These are phyloP conservation scores for Solidago caesia DNA, from an alignment of 129 eudicot species.

Conservation along the genomic window DNA sequence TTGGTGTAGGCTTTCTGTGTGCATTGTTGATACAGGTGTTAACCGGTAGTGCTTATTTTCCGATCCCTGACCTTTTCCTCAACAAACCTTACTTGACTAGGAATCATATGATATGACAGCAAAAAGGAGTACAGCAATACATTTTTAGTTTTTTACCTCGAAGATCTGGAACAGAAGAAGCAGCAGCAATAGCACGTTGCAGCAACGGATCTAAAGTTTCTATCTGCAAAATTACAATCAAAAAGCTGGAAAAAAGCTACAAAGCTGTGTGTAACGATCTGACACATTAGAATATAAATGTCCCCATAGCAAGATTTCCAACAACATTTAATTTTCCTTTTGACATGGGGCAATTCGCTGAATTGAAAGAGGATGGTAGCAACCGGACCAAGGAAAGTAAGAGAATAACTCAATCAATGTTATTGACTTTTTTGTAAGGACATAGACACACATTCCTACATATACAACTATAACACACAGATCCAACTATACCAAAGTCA, in stretches of 20 bases:
- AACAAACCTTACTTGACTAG: neutral
- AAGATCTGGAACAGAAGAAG: slow-evolving; percentile 77
- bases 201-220: slow-evolving; percentile 85
- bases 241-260: slow-evolving; percentile 5
- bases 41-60: neutral
- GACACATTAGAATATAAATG: slow-evolving; percentile 18
- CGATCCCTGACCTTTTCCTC: neutral
- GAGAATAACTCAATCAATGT: neutral
- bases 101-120: slow-evolving; percentile 9
- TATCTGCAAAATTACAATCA: slow-evolving; percentile 43
- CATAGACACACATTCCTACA: neutral
- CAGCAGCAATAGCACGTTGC: slow-evolving; percentile 87
- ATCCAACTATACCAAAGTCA: neutral
- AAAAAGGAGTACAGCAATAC: slow-evolving; percentile 3
- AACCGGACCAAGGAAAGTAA: neutral
- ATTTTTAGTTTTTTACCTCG: slow-evolving; percentile 51
- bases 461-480: neutral
- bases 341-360: neutral
- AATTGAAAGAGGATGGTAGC: neutral
- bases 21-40: neutral
- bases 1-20: too few species aligned
- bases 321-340: neutral
- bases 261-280: neutral
- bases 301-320: slow-evolving; percentile 9
- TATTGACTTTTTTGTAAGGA: neutral